phyloP scores from a whole-genome alignment of 2,329 filamentous ascomycete species.

The Arthrobotrys entomopaga region DNA sequence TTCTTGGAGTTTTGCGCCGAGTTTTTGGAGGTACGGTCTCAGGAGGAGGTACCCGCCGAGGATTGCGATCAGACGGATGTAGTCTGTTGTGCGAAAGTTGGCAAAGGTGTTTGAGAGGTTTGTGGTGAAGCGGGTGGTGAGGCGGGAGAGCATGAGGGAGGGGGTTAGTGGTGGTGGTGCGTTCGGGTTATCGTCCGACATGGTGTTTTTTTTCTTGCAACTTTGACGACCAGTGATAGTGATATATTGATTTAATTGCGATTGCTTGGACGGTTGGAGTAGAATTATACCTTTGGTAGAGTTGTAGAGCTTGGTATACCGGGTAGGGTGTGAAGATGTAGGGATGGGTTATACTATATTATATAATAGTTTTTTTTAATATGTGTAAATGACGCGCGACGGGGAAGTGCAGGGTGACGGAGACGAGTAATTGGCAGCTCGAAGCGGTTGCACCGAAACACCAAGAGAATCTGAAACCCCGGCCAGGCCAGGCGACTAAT shows the following conservation, averaged over 20 bases:
- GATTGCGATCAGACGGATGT: conserved; percentile 74
- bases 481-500: too few species aligned
- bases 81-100: conserved; percentile 53
- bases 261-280: too few species aligned
- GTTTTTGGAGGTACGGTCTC: conserved; percentile 77
- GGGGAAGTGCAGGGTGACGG: conserved; percentile 1
- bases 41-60: conserved; percentile 78
- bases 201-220: too few species aligned
- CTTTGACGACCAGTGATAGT: too few species aligned
- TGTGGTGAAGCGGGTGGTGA: conserved; percentile 38
- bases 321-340: not conserved
- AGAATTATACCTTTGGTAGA: too few species aligned
- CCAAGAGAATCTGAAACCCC: conserved; percentile 25
- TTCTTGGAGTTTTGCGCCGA: conserved; percentile 72
- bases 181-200: conserved; percentile 21
- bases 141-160: conserved; percentile 31
- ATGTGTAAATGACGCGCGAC: conserved; percentile 6
- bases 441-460: conserved; percentile 19
- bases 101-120: conserved; percentile 55
- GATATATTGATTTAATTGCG: too few species aligned
- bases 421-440: conserved; percentile 17
- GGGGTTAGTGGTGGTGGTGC: conserved; percentile 21
- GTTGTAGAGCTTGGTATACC: not conserved
- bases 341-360: not conserved
- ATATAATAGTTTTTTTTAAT: not conserved